Percentiles rank a stretch among this genome's conserved stretches.
Evolutionary conservation across 2,329 filamentous ascomycete species (phyloP).

Genomic region (Mariannaea sp.): DNA sequence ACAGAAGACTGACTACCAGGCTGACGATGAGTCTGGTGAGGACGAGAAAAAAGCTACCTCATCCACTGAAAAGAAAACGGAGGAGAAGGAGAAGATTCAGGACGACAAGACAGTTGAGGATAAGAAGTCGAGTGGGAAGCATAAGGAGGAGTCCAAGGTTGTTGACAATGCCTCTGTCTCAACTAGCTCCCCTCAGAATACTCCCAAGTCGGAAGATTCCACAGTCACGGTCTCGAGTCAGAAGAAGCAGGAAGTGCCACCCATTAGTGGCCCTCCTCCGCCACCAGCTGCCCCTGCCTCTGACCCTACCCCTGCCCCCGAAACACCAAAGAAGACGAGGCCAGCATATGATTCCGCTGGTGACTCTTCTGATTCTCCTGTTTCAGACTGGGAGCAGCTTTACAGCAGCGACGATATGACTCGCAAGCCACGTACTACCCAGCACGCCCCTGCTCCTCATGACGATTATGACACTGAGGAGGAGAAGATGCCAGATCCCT

Average conservation of each 20-base stretch:
- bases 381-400: conserved; percentile 63
- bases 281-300: conserved; percentile 14
- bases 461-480: conserved; percentile 60
- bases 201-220: conserved; percentile 41
- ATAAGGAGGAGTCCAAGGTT: conserved; percentile 20
- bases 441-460: conserved; percentile 40
- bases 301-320: conserved; percentile 12
- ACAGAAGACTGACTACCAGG: conserved; percentile 5
- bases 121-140: conserved; percentile 15
- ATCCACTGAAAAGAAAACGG: conserved; percentile 9
- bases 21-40: conserved; percentile 14
- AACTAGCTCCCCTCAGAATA: conserved; percentile 40
- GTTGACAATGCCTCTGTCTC: conserved; percentile 39
- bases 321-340: conserved; percentile 27
- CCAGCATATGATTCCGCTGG: conserved; percentile 52
- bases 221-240: conserved; percentile 26
- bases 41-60: conserved; percentile 32
- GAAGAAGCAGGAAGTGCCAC: conserved; percentile 44
- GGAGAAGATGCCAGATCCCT: conserved; percentile 60
- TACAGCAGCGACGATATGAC: conserved; percentile 64
- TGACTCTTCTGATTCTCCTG: conserved; percentile 63
- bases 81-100: conserved; percentile 18
- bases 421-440: conserved; percentile 52
- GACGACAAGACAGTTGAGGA: conserved; percentile 21
- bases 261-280: conserved; percentile 35